Conservation (phyloP, 2,329 filamentous ascomycete species). For the Elsinoe batatas region DNA sequence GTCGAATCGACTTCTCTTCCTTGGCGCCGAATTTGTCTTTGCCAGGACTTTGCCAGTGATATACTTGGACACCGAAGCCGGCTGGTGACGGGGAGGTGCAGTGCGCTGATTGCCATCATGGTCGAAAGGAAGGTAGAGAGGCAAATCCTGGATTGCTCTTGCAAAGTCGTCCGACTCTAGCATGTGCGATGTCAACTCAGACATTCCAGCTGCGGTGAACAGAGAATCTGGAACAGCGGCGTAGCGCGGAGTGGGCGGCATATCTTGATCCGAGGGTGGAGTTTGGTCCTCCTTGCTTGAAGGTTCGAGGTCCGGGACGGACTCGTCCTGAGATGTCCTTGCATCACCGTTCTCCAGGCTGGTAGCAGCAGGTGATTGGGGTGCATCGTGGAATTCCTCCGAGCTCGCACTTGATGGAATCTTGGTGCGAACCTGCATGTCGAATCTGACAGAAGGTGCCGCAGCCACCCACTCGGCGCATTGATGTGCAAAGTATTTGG, state of each 20-base stretch:
- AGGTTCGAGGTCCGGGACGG: constrained; percentile 13
- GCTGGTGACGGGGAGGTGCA: constrained; percentile 19
- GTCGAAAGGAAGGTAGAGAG: constrained; percentile 61
- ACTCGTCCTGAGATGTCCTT: constrained; percentile 7
- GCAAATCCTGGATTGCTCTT: constrained; percentile 68
- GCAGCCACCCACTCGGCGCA: constrained; percentile 75
- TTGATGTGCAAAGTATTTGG: constrained; percentile 67
- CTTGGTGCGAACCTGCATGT: constrained; percentile 58
- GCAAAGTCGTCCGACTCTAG: constrained; percentile 15
- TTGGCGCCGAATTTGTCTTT: constrained; percentile 52
- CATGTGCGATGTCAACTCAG: constrained; percentile 11
- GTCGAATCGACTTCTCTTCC: constrained; percentile 72
- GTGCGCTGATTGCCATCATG: constrained; percentile 35
- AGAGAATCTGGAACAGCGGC: constrained; percentile 15
- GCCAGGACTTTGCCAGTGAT: constrained; percentile 71
- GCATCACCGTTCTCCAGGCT: constrained; percentile 12
- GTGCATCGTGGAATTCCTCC: constrained; percentile 16
- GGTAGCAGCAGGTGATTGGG: constrained; percentile 18
- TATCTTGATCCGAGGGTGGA: constrained; percentile 12
- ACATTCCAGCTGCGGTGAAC: constrained; percentile 15
- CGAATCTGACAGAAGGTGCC: constrained; percentile 50
- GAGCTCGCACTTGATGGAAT: constrained; percentile 20
- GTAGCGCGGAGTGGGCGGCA: constrained; percentile 14
- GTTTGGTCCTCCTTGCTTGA: constrained; percentile 10
- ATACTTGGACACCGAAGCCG: constrained; percentile 73